Evolutionary conservation across 805 yeast genomes (phyloP), one percentile per base, ranked within the genome.

Genomic region (Starmerella bacillaris): DNA sequence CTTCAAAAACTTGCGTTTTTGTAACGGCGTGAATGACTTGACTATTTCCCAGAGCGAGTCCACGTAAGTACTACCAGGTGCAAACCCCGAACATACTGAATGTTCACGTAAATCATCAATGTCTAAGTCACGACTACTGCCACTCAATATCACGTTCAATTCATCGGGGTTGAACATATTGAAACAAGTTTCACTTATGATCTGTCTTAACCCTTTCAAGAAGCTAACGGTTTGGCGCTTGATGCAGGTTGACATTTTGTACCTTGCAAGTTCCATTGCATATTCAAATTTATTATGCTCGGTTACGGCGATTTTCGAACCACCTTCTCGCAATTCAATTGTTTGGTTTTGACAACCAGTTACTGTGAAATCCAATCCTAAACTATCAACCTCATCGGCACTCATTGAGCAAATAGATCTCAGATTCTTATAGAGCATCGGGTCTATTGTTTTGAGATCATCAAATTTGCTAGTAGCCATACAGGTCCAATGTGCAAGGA

Each of bases 101-200:
- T 80, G 65, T 1, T 45, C 40, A 38, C 63, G 63, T 56, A 92
- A 65, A 48, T 89, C 94, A 1, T 64, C 60, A 3, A 84, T 53
- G 51, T 82, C 71, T 7, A 89, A 66, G 36, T 72, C 77, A 31
- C 65, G 64, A 33, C 68, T 67, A 6, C 79, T 84, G 4, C 92
- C 94, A 14, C 89, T 71, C 2, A 82, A 72, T n/a, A 86, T 60
- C 63, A 72, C 70, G 51, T 83, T 93, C 12, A 89, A 55, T 49
- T 89, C 96, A 24, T 59, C 59, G 0, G 93, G 74, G 48, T 79
- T 80, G 58, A 86, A 89, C 75, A 86, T 71, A 18, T 68, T 67
- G 31, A 86, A 59, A 94, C 94, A 82, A 26, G 64, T 64, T 2
- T 74, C 70, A 8, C 73, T 63, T 19, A 89, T 72, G 15, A 86